A percentile compares a stretch with the other conserved stretches of the same genome.
Evolutionary conservation across 2,329 filamentous ascomycete genomes (phyloP).

Genomic region (Aspergillus fructus): DNA sequence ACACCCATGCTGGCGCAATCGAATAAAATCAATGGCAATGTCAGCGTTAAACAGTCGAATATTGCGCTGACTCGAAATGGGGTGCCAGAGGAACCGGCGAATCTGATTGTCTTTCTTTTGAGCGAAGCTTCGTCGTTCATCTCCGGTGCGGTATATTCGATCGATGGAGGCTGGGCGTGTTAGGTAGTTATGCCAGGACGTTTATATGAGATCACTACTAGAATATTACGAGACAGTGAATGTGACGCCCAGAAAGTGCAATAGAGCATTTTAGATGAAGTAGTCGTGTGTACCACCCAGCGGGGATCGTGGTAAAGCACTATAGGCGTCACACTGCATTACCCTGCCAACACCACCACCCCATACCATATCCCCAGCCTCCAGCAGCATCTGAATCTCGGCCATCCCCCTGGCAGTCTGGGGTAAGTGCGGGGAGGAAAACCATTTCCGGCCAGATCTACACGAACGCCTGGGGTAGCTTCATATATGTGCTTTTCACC

Average conservation of each 20-base stretch:
- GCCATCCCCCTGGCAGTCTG: no score
- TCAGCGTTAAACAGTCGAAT: background rate
- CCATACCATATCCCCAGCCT: no score
- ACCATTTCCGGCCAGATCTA: background rate
- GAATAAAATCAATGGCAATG: background rate
- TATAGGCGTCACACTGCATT: no score
- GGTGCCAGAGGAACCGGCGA: background rate
- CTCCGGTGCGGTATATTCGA: background rate
- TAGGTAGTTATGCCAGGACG: background rate
- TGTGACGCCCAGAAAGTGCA: no score
- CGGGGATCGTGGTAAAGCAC: no score
- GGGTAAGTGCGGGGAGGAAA: background rate
- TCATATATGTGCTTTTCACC: no score
- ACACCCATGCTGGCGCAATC: background rate
- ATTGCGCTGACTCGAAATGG: background rate
- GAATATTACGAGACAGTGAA: background rate
- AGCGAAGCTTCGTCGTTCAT: background rate
- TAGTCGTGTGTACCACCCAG: no score
- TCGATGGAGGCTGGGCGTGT: slow-evolving; percentile 5
- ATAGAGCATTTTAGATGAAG: no score
- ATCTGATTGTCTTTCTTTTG: background rate
- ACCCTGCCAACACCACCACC: no score
- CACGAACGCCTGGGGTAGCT: no score
- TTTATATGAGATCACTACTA: background rate
- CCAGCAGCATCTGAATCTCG: no score